Evolutionary conservation across 2,329 filamentous ascomycete species (phyloP).

Genomic region (Fusarium equiseti): DNA sequence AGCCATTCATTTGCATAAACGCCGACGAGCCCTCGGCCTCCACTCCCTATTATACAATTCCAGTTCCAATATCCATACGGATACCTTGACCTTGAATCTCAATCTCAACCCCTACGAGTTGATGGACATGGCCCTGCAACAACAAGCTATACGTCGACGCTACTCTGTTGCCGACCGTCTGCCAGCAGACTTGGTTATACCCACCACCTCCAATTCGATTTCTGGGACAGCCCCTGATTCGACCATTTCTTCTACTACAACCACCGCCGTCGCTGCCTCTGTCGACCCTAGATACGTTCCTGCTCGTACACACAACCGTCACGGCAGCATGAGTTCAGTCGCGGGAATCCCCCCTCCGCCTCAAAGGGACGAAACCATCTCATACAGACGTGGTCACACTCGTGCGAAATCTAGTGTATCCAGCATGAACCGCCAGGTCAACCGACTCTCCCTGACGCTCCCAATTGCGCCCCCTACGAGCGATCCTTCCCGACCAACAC

Average conservation of each 20-base stretch:
- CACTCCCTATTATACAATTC: conserved; percentile 47
- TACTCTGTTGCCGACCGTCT: conserved; percentile 55
- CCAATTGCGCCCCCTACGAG: conserved; percentile 69
- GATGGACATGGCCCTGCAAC: conserved; percentile 51
- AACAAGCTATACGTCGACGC: conserved; percentile 56
- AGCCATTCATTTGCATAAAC: conserved; percentile 55
- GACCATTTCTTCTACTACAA: conserved; percentile 18
- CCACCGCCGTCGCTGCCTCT: conserved; percentile 21
- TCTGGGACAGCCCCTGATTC: conserved; percentile 30
- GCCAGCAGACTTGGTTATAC: conserved; percentile 46
- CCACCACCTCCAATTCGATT: conserved; percentile 40
- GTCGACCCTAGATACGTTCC: conserved; percentile 27
- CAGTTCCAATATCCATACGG: conserved; percentile 24
- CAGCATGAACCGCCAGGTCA: conserved; percentile 58
- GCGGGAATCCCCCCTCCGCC: conserved; percentile 54
- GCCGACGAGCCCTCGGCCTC: conserved; percentile 51
- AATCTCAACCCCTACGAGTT: conserved; percentile 34
- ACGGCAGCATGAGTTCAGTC: conserved; percentile 37
- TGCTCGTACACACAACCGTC: conserved; percentile 30
- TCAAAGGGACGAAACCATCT: conserved; percentile 54
- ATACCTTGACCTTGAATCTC: conserved; percentile 16
- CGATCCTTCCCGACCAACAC: conserved; percentile 64
- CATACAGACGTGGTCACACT: conserved; percentile 58
- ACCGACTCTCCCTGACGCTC: conserved; percentile 71
- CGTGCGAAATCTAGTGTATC: conserved; percentile 67